Evolutionary conservation across 148 eudicot genomes (phyloP).

Genomic region (Beta vulgaris): DNA sequence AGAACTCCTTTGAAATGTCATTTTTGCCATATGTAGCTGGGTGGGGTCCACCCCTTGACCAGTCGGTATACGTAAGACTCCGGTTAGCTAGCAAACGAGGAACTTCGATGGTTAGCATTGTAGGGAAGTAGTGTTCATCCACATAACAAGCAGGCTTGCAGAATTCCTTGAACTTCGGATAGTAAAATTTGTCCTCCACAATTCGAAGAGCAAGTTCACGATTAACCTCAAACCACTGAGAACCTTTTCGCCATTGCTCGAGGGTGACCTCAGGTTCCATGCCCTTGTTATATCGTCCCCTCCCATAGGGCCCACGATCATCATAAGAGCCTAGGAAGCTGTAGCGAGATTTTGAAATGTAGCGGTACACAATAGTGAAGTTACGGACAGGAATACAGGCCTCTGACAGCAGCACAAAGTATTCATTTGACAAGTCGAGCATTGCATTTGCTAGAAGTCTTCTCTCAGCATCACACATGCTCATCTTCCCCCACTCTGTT

Average conservation of each 20-base stretch:
- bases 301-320: slow-evolving; percentile 42
- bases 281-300: slow-evolving; percentile 38
- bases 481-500: slow-evolving; percentile 49
- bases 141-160: slow-evolving; percentile 51
- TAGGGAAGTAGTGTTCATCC: slow-evolving; percentile 57
- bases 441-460: slow-evolving; percentile 50
- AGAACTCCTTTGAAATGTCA: slow-evolving; percentile 32
- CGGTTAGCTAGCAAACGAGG: slow-evolving; percentile 44
- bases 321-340: slow-evolving; percentile 52
- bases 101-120: slow-evolving; percentile 41
- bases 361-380: slow-evolving; percentile 41
- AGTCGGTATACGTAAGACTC: slow-evolving; percentile 46
- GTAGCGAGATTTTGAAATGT: slow-evolving; percentile 36
- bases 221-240: slow-evolving; percentile 52
- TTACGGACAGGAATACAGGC: slow-evolving; percentile 49
- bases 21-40: slow-evolving; percentile 43
- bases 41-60: slow-evolving; percentile 56
- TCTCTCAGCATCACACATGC: slow-evolving; percentile 58
- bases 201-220: slow-evolving; percentile 43
- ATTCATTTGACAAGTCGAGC: slow-evolving; percentile 46
- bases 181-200: slow-evolving; percentile 35
- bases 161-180: slow-evolving; percentile 41
- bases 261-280: slow-evolving; percentile 46
- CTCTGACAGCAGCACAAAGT: slow-evolving; percentile 45
- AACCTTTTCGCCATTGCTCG: slow-evolving; percentile 49